Evolutionary conservation across 2,329 filamentous ascomycete species (phyloP), one percentile per base, ranked within the genome.

Genomic region (Aureobasidium mangrovei): DNA sequence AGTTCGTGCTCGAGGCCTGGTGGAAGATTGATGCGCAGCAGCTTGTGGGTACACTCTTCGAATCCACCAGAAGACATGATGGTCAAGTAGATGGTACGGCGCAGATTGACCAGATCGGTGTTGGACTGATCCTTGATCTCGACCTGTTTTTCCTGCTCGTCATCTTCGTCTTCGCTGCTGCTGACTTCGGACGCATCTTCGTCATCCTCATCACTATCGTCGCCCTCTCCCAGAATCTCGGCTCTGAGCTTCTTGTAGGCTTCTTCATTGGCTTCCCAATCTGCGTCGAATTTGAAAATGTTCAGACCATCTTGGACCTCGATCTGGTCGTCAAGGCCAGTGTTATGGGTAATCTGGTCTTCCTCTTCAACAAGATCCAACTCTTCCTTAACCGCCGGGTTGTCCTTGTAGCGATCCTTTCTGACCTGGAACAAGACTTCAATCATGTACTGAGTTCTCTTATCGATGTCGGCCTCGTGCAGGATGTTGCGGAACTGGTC

Each of bases 71-170:
- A 93, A 38, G 88, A 95, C 88, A 95, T 95, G 69, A 98, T 95
- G 8, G 91, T 98, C 58, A 98, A 78, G 70, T 98, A 98, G 62
- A 97, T 98, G 5, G 88, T 95, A 64, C 90, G 82, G 57, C 93
- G 86, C 48, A 98, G 76, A 66, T 94, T 95, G 67, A 97, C 89
- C 10, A 98, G 79, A 68, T 98, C 91, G 0, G 91, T 91, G 65
- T 98, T 98, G 59, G 86, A 94, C 73, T 95, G 90, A 65, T 98
- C 93, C 72, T 97, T 95, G 74, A 98, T 95, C 69, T 98, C 93
- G 70, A 97, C 78, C 24, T 86, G 86, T 66, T 86, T 83, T 67
- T 93, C 84, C 58, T 85, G 78, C 40, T 87, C 84, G 56, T 91
- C 86, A 53, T 87, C 86, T 52, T 85, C 83, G 27, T 65, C 66